phyloP scores from a whole-genome alignment of 805 yeast species.

The Starmerella roubikii region DNA sequence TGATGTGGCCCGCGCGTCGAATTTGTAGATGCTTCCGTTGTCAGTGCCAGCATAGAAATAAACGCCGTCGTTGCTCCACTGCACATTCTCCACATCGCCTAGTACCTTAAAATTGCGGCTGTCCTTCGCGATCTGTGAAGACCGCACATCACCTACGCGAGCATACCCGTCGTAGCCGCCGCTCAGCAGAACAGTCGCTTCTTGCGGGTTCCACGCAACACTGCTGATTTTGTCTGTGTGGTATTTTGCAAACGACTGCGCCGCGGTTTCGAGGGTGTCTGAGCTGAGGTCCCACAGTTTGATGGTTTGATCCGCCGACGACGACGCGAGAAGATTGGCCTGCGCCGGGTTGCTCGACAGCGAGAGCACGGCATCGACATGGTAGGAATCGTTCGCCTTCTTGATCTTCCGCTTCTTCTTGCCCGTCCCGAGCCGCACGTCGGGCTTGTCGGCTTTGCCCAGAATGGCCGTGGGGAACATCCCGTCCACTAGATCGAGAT shows the following conservation, averaged over 20 bases:
- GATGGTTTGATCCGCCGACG: constrained; percentile 89
- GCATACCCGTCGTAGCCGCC: constrained; percentile 87
- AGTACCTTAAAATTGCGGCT: constrained; percentile 48
- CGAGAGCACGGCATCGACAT: constrained; percentile 86
- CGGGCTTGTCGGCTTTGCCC: constrained; percentile 45
- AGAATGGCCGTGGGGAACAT: constrained; percentile 88
- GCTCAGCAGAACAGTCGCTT: constrained; percentile 46
- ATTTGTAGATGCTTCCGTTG: constrained; percentile 75
- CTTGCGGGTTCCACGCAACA: constrained; percentile 67
- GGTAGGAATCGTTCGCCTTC: constrained; percentile 53
- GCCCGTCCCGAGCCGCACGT: constrained; percentile 20
- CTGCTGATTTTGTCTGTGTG: constrained; percentile 77
- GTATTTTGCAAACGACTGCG: constrained; percentile 52
- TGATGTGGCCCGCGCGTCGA: constrained; percentile 60
- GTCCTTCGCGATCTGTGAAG: constrained; percentile 42
- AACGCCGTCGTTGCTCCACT: constrained; percentile 48
- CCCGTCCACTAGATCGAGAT: constrained; percentile 79
- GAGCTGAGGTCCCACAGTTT: constrained; percentile 85
- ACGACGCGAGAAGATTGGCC: constrained; percentile 77
- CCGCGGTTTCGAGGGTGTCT: constrained; percentile 42
- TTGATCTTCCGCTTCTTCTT: constrained; percentile 39
- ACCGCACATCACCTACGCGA: constrained; percentile 66
- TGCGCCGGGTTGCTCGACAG: constrained; percentile 69
- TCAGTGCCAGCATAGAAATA: constrained; percentile 80
- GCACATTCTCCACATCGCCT: constrained; percentile 74